A percentile compares a stretch with the other conserved stretches of the same genome.
Evolutionary conservation across 805 yeast genomes (phyloP).

Genomic region (Wickerhamiella shivajii): DNA sequence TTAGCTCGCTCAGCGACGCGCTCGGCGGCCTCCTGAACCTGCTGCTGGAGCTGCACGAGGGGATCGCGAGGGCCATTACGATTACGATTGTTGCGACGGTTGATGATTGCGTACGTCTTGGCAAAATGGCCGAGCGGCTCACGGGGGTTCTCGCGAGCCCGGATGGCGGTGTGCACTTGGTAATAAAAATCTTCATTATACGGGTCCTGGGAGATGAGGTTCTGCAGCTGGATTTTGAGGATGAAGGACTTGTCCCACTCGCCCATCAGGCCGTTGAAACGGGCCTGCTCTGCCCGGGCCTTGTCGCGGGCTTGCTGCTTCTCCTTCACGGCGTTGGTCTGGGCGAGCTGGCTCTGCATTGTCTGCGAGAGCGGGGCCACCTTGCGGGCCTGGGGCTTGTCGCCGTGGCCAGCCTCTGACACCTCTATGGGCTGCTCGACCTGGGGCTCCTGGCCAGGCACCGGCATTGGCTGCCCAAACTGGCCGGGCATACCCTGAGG

Average conservation of each 20-base stretch:
- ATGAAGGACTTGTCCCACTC: conserved; percentile 94
- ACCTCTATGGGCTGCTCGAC: conserved; percentile 11
- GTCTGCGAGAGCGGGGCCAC: conserved; percentile 4
- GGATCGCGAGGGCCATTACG: conserved; percentile 62
- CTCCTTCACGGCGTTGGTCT: conserved; percentile 4
- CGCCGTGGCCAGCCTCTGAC: background rate
- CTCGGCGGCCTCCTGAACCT: conserved; percentile 89
- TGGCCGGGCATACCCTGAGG: conserved; percentile 7
- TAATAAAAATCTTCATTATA: conserved; percentile 92
- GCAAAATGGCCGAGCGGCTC: conserved; percentile 67
- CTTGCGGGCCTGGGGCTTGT: background rate
- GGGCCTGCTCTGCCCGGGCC: conserved; percentile 4
- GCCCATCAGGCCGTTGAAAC: conserved; percentile 84
- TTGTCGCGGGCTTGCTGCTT: conserved; percentile 4
- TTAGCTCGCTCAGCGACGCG: conserved; percentile 94
- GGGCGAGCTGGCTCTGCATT: conserved; percentile 2
- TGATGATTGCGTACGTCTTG: conserved; percentile 80
- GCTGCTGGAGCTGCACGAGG: conserved; percentile 94
- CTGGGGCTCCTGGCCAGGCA: conserved; percentile 13
- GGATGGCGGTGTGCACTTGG: conserved; percentile 74
- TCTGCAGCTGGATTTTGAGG: conserved; percentile 85
- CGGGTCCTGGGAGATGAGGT: conserved; percentile 93
- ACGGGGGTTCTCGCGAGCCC: conserved; percentile 37
- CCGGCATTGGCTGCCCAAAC: conserved; percentile 10
- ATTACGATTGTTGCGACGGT: conserved; percentile 26